Percentiles rank a stretch among this genome's conserved stretches.
Evolutionary conservation across 441 rosid species (phyloP).

Genomic region (Jatropha podagrica): DNA sequence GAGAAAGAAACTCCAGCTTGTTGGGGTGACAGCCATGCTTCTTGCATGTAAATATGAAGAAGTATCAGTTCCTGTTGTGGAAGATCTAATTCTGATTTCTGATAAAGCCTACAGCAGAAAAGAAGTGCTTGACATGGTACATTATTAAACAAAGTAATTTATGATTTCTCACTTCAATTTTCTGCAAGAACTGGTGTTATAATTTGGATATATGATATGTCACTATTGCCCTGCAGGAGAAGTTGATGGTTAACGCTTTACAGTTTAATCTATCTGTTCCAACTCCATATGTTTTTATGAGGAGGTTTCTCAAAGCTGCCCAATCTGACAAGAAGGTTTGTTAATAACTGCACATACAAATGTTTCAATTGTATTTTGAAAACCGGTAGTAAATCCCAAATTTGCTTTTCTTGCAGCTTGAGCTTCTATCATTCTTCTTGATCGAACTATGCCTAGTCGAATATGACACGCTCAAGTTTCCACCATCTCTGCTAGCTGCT

Average conservation of each 20-base stretch:
- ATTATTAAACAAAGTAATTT: not conserved
- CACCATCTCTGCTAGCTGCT: slow-evolving; percentile 74
- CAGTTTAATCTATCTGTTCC: slow-evolving; percentile 83
- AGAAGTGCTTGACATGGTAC: slow-evolving; percentile 84
- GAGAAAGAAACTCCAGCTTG: slow-evolving; percentile 92
- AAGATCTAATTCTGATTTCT: slow-evolving; percentile 78
- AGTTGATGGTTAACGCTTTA: slow-evolving; percentile 62
- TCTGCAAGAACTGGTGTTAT: not conserved
- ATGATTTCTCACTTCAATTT: not conserved
- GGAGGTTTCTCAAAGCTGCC: slow-evolving; percentile 87
- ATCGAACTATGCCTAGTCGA: slow-evolving; percentile 85
- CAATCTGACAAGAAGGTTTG: slow-evolving; percentile 82
- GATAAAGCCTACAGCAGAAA: slow-evolving; percentile 80
- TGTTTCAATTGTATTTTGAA: too few species aligned
- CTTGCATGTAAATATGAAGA: slow-evolving; percentile 97
- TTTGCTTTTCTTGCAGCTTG: slow-evolving; percentile 50
- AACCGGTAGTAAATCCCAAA: not conserved
- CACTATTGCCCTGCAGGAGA: slow-evolving; percentile 55
- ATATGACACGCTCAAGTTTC: slow-evolving; percentile 70
- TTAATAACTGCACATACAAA: too few species aligned
- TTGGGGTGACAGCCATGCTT: slow-evolving; percentile 88
- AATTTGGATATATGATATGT: not conserved
- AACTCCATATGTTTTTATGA: slow-evolving; percentile 82
- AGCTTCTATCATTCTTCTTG: slow-evolving; percentile 71
- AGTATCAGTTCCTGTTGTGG: slow-evolving; percentile 84